Evolutionary conservation across 163 green algal species (phyloP), one percentile per base, ranked within the genome.

Genomic region (Volvox carteri): DNA sequence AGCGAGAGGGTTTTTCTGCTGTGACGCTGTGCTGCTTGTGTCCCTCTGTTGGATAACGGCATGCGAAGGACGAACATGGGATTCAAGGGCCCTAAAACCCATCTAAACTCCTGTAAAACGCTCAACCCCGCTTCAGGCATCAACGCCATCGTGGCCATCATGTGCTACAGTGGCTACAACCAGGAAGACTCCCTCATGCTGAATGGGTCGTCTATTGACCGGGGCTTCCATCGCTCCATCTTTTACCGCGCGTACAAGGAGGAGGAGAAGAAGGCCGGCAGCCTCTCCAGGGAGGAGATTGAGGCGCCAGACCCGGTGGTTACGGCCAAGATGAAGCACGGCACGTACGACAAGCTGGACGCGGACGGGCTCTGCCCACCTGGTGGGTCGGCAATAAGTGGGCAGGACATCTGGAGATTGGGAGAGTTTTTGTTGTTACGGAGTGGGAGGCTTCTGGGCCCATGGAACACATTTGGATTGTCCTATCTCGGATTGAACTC

Each of bases 141-240:
- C 90, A 99, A 99, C 91, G 96, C 97, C 60, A 98, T 99, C 73
- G 97, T 99, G 67, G 97, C 96, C 46, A 99, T 99, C 90, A 94
- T 95, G 39, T 98, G 95, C 94, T 99, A 99, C 94, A 97, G 93
- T 16, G 98, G 98, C 5, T 99, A 99, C 95, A 99, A 99, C 95
- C 98, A 99, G 95, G 98, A 99, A 89, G 98, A 99, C 92, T 98
- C 95, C 19, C 95, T 99, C 35, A 99, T 99, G 95, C 98, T 99
- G 95, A 99, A 99, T 92, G 96, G 99, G 93, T 97, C 93, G 35
- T 97, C 94, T 88, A 99, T 99, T 56, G 98, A 99, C 93, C 89
- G 98, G 0, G 98, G 98, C 81, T 98, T 99, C 93, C 98, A 99
- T 94, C 90, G 97, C 6, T 99, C 96, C 86, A 98, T 99, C 90